Evolutionary conservation across 768 basidiomycete species (phyloP).

Genomic region (Termitomyces sp.): DNA sequence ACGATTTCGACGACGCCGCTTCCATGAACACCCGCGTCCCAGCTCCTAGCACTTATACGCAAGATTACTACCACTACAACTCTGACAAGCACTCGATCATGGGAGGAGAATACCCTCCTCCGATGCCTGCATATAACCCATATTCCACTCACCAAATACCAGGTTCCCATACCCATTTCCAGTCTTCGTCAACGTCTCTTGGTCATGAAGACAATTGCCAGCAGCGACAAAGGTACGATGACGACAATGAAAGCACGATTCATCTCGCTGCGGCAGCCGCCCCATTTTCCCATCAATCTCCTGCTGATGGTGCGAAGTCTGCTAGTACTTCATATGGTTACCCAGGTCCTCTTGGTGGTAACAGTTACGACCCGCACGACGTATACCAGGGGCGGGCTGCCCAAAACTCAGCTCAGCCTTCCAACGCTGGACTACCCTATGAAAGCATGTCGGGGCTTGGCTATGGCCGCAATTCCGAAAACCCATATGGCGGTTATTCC

Average conservation of each 20-base stretch:
- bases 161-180: constrained; percentile 54
- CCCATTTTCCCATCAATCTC: constrained; percentile 49
- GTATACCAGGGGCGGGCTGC: constrained; percentile 51
- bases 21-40: constrained; percentile 55
- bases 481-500: constrained; percentile 22
- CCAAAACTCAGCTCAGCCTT: constrained; percentile 4
- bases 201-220: constrained; percentile 48
- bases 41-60: constrained; percentile 53
- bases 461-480: constrained; percentile 12
- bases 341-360: constrained; percentile 19
- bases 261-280: constrained; percentile 61
- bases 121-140: constrained; percentile 80
- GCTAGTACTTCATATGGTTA: constrained; percentile 18
- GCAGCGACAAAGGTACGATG: constrained; percentile 53
- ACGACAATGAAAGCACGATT: constrained; percentile 65
- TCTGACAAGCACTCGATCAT: constrained; percentile 48
- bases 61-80: constrained; percentile 56
- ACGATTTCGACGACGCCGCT: constrained; percentile 62
- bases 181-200: constrained; percentile 56
- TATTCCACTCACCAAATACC: constrained; percentile 55
- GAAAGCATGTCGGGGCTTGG: background rate
- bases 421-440: background rate
- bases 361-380: constrained; percentile 49
- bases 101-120: constrained; percentile 50
- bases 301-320: constrained; percentile 30